Evolutionary conservation across 2,329 filamentous ascomycete species (phyloP).

Genomic region (Westerdykella sp.): DNA sequence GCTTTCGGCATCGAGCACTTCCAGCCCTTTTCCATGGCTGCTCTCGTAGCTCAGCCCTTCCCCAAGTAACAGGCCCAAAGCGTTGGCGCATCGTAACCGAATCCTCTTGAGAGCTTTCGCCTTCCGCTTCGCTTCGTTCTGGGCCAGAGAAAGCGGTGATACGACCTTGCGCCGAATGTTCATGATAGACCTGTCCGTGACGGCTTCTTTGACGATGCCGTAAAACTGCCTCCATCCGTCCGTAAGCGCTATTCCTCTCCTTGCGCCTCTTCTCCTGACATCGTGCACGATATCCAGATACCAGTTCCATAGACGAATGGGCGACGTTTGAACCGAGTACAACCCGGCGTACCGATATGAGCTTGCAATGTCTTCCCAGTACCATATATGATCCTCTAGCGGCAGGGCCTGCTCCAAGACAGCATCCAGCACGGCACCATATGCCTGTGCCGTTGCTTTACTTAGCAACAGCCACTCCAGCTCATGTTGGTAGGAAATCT

Average conservation of each 20-base stretch:
- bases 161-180: conserved; percentile 67
- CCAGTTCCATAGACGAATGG: conserved; percentile 67
- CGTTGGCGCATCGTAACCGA: conserved; percentile 75
- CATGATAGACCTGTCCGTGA: conserved; percentile 63
- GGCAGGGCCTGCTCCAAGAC: conserved; percentile 78
- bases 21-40: conserved; percentile 53
- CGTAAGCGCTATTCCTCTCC: conserved; percentile 27
- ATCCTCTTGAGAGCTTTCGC: conserved; percentile 64
- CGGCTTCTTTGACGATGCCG: conserved; percentile 66
- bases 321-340: conserved; percentile 82
- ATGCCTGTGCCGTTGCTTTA: conserved; percentile 87
- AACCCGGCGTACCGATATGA: conserved; percentile 73
- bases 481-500: conserved; percentile 59
- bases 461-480: conserved; percentile 86
- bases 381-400: conserved; percentile 82
- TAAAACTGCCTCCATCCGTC: conserved; percentile 63
- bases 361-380: conserved; percentile 84
- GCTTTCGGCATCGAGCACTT: conserved; percentile 2
- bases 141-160: conserved; percentile 69
- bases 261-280: conserved; percentile 41
- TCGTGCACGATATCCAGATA: conserved; percentile 63
- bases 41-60: conserved; percentile 65
- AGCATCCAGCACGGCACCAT: conserved; percentile 70
- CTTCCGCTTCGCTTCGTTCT: conserved; percentile 69
- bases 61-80: conserved; percentile 79